Conservation (phyloP, 2,329 filamentous ascomycete genomes). For the Chaetomium strumarium region DNA sequence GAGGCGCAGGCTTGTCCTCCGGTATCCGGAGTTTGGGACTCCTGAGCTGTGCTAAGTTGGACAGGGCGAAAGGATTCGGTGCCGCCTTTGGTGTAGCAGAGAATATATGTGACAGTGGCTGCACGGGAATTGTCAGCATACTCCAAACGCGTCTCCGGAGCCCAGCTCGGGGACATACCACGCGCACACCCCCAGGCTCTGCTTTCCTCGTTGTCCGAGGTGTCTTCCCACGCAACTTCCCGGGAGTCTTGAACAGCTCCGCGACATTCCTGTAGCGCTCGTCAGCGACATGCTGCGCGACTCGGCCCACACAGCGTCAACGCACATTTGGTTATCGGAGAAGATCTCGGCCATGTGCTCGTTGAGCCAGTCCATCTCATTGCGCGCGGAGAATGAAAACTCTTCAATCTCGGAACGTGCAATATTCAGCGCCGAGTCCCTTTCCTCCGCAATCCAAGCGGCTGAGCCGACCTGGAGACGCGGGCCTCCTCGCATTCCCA, state of each 20-base stretch:
- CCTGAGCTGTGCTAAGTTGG: constrained; percentile 42
- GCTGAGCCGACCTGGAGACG: constrained; percentile 70
- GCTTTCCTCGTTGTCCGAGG: constrained; percentile 64
- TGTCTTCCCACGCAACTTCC: constrained; percentile 76
- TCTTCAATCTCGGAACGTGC: constrained; percentile 82
- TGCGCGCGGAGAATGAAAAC: constrained; percentile 83
- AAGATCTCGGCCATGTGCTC: constrained; percentile 98
- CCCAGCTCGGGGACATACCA: constrained; percentile 45
- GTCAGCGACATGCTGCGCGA: constrained; percentile 12
- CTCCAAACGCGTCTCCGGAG: constrained; percentile 7
- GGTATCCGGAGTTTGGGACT: constrained; percentile 56
- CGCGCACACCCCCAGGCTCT: constrained; percentile 51
- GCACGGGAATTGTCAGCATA: constrained; percentile 11
- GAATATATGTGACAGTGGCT: constrained; percentile 58
- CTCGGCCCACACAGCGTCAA: not conserved
- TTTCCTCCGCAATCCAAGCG: constrained; percentile 81
- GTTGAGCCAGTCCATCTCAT: constrained; percentile 97
- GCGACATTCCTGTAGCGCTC: constrained; percentile 64
- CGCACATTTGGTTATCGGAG: constrained; percentile 77
- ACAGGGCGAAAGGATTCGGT: constrained; percentile 49
- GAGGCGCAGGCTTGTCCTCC: constrained; percentile 39
- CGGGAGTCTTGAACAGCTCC: constrained; percentile 93
- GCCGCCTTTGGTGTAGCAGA: constrained; percentile 50
- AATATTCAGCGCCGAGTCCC: constrained; percentile 69
- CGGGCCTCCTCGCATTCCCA: constrained; percentile 46